phyloP scores from a whole-genome alignment of 805 yeast genomes.

The Saturnispora quitensis region DNA sequence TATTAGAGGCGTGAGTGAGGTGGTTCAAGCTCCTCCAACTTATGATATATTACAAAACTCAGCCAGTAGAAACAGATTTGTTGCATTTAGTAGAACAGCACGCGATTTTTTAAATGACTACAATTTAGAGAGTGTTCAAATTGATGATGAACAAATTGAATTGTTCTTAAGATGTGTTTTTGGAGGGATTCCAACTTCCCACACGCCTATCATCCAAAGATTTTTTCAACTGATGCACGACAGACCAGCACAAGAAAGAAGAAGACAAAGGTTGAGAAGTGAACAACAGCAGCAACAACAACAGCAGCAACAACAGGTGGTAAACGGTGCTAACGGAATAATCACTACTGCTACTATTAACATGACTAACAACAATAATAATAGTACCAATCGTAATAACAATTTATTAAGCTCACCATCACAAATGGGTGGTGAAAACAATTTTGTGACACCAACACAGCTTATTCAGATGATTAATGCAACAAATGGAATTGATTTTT shows the following conservation, averaged over 20 bases:
- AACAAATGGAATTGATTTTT: slow-evolving; percentile 4
- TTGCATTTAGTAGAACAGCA: slow-evolving; percentile 22
- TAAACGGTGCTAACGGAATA: not conserved
- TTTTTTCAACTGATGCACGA: slow-evolving; percentile 23
- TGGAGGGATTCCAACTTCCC: slow-evolving; percentile 23
- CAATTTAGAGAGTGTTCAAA: slow-evolving; percentile 21
- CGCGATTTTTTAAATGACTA: slow-evolving; percentile 24
- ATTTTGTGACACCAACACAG: slow-evolving; percentile 2
- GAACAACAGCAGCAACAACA: slow-evolving; percentile 10
- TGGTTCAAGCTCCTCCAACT: slow-evolving; percentile 10
- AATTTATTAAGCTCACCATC: slow-evolving; percentile 19
- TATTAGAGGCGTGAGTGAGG: slow-evolving; percentile 19
- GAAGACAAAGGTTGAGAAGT: slow-evolving; percentile 7
- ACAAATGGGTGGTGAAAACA: slow-evolving; percentile 7
- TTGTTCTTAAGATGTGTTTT: slow-evolving; percentile 26
- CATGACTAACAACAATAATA: slow-evolving; percentile 21
- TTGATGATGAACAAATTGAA: slow-evolving; percentile 18
- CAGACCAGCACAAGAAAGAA: slow-evolving; percentile 12
- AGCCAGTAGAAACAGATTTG: slow-evolving; percentile 19
- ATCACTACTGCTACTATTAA: slow-evolving; percentile 29
- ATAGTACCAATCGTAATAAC: slow-evolving; percentile 30
- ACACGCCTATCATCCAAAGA: slow-evolving; percentile 25
- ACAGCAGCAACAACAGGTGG: not conserved
- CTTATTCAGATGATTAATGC: slow-evolving; percentile 3
- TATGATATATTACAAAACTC: slow-evolving; percentile 14